These are phyloP conservation scores for Forsythia viridissima DNA, from an alignment of 257 asterid species.

Conservation along the genomic window DNA sequence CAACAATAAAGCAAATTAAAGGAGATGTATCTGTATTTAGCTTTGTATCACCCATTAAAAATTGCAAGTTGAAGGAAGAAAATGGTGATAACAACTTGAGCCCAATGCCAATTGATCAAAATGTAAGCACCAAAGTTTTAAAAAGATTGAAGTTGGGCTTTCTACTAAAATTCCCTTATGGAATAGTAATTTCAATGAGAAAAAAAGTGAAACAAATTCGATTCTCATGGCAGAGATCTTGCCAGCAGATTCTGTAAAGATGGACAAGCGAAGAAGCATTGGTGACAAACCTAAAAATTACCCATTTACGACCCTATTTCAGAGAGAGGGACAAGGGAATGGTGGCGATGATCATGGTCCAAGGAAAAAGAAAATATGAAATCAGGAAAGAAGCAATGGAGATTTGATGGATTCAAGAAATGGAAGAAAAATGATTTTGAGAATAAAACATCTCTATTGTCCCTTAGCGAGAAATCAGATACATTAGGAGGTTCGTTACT, in stretches of 20 bases:
- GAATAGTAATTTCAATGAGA: conserved; percentile 24
- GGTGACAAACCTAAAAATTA: conserved; percentile 40
- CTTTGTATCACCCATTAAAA: conserved; percentile 48
- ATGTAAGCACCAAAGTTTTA: neutral
- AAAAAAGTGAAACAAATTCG: conserved; percentile 36
- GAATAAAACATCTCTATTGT: conserved; percentile 50
- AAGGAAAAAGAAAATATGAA: conserved; percentile 29
- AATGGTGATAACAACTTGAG: conserved; percentile 21
- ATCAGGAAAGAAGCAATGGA: conserved; percentile 55
- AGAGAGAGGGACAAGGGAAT: conserved; percentile 12
- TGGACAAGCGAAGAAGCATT: conserved; percentile 32
- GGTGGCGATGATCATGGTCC: conserved; percentile 5
- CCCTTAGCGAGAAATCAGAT: conserved; percentile 48
- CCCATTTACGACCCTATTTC: conserved; percentile 20
- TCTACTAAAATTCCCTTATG: conserved; percentile 58
- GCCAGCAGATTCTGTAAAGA: conserved; percentile 24
- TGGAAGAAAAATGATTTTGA: conserved; percentile 63
- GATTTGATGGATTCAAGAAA: conserved; percentile 72
- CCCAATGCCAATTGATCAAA: conserved; percentile 16
- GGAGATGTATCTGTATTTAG: no score
- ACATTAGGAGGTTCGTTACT: conserved; percentile 38
- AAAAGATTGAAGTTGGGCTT: conserved; percentile 36
- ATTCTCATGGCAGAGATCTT: conserved; percentile 51
- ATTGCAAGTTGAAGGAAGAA: conserved; percentile 41
- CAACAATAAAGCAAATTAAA: no score